A percentile compares a stretch with the other conserved stretches of the same genome.
Conservation (phyloP, 2,329 filamentous ascomycete species). For the Colletotrichum sp. region DNA sequence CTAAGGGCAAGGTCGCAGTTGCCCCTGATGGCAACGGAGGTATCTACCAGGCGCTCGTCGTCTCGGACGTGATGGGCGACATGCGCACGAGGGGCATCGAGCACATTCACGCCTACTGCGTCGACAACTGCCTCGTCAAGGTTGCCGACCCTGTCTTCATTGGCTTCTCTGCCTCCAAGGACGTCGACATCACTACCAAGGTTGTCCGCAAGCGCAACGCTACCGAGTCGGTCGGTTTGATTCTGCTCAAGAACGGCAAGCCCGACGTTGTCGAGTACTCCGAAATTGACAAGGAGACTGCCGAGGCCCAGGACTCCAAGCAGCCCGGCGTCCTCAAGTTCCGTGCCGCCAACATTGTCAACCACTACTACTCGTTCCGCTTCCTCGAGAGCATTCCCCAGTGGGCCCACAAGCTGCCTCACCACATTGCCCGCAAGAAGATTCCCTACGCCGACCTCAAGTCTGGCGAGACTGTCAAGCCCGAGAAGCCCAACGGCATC, state of each 20-base stretch:
- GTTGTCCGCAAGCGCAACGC: conserved; percentile 98
- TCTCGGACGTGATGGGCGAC: conserved; percentile 80
- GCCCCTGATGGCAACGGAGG: conserved; percentile 97
- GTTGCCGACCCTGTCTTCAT: conserved; percentile 97
- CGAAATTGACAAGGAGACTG: conserved; percentile 89
- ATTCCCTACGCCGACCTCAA: conserved; percentile 83
- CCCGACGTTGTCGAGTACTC: conserved; percentile 99
- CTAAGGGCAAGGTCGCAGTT: conserved; percentile 88
- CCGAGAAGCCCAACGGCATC: conserved; percentile 94
- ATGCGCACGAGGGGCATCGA: conserved; percentile 89
- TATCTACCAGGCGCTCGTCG: conserved; percentile 89
- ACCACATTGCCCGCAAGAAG: conserved; percentile 98
- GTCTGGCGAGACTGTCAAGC: conserved; percentile 83
- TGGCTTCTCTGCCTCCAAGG: conserved; percentile 85
- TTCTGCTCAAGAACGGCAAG: conserved; percentile 92
- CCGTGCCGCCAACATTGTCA: conserved; percentile 98
- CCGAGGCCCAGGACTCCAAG: conserved; percentile 85
- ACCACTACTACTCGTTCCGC: conserved; percentile 97
- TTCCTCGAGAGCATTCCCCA: conserved; percentile 91
- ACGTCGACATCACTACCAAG: conserved; percentile 97
- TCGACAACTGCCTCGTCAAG: conserved; percentile 98
- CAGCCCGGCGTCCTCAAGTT: conserved; percentile 87
- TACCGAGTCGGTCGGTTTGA: conserved; percentile 93
- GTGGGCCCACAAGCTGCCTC: conserved; percentile 86
- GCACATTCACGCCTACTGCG: conserved; percentile 97